Percentiles rank a stretch among this genome's conserved stretches.
Conservation (phyloP, 2,329 filamentous ascomycete species). For the Thielaviopsis euricoi region DNA sequence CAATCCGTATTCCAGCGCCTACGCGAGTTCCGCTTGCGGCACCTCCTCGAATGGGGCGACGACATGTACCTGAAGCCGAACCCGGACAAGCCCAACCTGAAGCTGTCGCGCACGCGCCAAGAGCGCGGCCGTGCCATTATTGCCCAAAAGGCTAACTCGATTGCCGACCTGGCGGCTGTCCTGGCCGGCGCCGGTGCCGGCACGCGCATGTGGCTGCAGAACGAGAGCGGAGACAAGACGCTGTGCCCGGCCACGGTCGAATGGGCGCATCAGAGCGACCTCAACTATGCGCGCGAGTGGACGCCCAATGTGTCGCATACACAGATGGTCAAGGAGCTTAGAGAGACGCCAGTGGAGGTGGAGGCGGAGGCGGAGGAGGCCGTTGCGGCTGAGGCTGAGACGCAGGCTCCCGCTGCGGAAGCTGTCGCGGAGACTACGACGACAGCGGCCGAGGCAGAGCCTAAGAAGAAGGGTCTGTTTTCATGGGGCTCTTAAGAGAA, state of each 20-base stretch:
- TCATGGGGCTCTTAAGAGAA: conserved; percentile 8
- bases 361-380: background rate
- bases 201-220: conserved; percentile 26
- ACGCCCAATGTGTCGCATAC: conserved; percentile 36
- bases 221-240: conserved; percentile 13
- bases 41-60: conserved; percentile 44
- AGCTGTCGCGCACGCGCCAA: conserved; percentile 21
- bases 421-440: conserved; percentile 4
- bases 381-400: conserved; percentile 15
- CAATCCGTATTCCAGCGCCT: conserved; percentile 45
- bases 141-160: conserved; percentile 42
- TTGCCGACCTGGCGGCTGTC: conserved; percentile 47
- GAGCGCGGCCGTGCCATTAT: conserved; percentile 37
- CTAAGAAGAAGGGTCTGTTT: conserved; percentile 7
- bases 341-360: conserved; percentile 7
- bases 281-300: conserved; percentile 31
- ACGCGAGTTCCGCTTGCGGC: conserved; percentile 45
- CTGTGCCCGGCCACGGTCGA: conserved; percentile 29
- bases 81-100: conserved; percentile 19
- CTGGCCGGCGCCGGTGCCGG: conserved; percentile 34
- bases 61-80: conserved; percentile 26
- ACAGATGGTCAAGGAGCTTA: conserved; percentile 13
- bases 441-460: background rate
- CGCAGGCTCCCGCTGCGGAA: conserved; percentile 12
- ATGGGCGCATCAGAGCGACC: conserved; percentile 34